phyloP scores from a whole-genome alignment of 495 filamentous ascomycete species.

The Sordaria brevicollis region DNA sequence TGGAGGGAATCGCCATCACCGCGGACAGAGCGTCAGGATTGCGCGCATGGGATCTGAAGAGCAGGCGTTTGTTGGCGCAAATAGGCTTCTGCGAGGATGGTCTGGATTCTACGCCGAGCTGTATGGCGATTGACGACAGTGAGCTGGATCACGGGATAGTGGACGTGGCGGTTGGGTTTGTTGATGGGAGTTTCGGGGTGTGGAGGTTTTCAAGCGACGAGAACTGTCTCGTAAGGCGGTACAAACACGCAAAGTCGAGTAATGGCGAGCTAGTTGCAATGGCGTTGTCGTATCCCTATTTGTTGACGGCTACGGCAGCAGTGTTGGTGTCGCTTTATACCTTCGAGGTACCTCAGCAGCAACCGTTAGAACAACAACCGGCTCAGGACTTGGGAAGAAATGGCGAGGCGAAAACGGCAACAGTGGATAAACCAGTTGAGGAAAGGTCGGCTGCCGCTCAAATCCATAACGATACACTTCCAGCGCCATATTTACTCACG shows the following conservation, averaged over 20 bases:
- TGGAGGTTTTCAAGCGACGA: constrained; percentile 47
- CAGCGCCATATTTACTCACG: constrained; percentile 51
- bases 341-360: constrained; percentile 33
- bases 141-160: constrained; percentile 25
- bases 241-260: constrained; percentile 43
- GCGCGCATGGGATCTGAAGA: constrained; percentile 66
- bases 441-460: neutral
- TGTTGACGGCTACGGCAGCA: constrained; percentile 64
- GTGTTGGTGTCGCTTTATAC: constrained; percentile 68
- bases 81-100: constrained; percentile 18
- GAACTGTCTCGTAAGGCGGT: constrained; percentile 34
- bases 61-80: constrained; percentile 44
- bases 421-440: neutral
- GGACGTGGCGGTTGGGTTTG: constrained; percentile 62
- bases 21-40: constrained; percentile 62
- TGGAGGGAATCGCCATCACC: constrained; percentile 66
- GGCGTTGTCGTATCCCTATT: constrained; percentile 63
- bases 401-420: neutral
- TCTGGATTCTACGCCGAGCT: constrained; percentile 42
- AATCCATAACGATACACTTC: neutral
- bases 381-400: neutral
- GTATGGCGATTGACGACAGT: constrained; percentile 52
- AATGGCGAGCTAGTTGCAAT: constrained; percentile 65
- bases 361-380: constrained; percentile 5
- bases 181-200: constrained; percentile 61